These are phyloP conservation scores for Geranium rotundifolium DNA, from an alignment of 345 rosid species.

Conservation along the genomic window DNA sequence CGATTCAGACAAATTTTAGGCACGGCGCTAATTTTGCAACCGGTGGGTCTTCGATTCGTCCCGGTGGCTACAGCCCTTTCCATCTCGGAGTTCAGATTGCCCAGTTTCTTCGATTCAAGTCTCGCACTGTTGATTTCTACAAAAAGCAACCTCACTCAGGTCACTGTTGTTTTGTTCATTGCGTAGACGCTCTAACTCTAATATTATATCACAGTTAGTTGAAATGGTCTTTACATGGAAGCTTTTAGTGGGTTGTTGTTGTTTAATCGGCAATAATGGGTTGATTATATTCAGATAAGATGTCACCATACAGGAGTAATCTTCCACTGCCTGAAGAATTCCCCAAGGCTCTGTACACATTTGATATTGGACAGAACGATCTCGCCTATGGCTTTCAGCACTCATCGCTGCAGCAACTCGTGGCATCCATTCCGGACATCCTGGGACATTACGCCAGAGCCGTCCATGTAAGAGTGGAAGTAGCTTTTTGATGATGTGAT, in stretches of 20 bases:
- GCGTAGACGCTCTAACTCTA: too few relatives aligned
- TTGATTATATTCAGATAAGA: background rate
- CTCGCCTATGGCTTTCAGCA: constrained; percentile 34
- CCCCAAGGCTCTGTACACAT: constrained; percentile 40
- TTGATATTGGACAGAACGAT: constrained; percentile 66
- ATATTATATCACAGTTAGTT: too few relatives aligned
- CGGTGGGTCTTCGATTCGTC: constrained; percentile 50
- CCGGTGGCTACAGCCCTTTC: constrained; percentile 46
- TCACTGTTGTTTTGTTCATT: constrained; percentile 8
- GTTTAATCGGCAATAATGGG: background rate
- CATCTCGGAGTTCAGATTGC: constrained; percentile 51
- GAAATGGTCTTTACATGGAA: too few relatives aligned
- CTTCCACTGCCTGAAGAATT: constrained; percentile 51
- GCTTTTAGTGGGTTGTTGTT: too few relatives aligned
- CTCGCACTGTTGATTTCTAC: constrained; percentile 32
- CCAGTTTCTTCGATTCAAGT: constrained; percentile 46
- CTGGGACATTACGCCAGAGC: constrained; percentile 30
- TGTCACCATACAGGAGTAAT: constrained; percentile 18
- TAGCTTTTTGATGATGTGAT: too few relatives aligned
- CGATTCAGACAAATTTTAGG: constrained; percentile 38
- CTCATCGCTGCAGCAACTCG: constrained; percentile 29
- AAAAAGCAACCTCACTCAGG: constrained; percentile 20
- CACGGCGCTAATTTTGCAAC: constrained; percentile 63
- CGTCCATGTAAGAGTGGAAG: constrained; percentile 23
- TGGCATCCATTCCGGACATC: constrained; percentile 38